Evolutionary conservation across 345 rosid species (phyloP).

Genomic region (Eucalyptus cloeziana): DNA sequence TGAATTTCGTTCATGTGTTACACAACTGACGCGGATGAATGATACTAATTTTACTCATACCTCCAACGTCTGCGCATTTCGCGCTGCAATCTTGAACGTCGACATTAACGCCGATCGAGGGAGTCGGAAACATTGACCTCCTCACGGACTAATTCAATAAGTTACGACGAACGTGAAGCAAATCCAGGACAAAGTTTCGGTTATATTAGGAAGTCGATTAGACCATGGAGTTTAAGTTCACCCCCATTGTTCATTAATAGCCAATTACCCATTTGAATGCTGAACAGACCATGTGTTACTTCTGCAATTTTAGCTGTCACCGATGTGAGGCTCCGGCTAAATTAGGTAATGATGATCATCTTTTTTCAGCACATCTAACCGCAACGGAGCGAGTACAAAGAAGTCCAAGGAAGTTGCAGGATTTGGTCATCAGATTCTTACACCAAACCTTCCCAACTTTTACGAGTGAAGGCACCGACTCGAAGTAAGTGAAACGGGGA

Average conservation of each 20-base stretch:
- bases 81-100: not conserved
- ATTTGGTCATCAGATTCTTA: not conserved
- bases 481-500: not conserved
- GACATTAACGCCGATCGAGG: not conserved
- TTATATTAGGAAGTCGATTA: not conserved
- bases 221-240: not conserved
- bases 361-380: not conserved
- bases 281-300: not conserved
- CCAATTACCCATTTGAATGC: not conserved
- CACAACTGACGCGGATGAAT: not conserved
- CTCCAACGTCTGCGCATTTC: not conserved
- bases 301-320: not conserved
- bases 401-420: not conserved
- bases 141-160: not conserved
- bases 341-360: not conserved
- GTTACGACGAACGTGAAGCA: not conserved
- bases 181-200: not conserved
- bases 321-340: not conserved
- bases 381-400: not conserved
- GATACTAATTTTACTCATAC: not conserved
- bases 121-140: not conserved
- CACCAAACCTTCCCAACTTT: not conserved
- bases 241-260: not conserved
- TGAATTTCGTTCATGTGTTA: not conserved
- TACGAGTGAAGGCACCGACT: not conserved